Evolutionary conservation across 75 land plant genomes (phyloP).

Genomic region (Pinus taeda): DNA sequence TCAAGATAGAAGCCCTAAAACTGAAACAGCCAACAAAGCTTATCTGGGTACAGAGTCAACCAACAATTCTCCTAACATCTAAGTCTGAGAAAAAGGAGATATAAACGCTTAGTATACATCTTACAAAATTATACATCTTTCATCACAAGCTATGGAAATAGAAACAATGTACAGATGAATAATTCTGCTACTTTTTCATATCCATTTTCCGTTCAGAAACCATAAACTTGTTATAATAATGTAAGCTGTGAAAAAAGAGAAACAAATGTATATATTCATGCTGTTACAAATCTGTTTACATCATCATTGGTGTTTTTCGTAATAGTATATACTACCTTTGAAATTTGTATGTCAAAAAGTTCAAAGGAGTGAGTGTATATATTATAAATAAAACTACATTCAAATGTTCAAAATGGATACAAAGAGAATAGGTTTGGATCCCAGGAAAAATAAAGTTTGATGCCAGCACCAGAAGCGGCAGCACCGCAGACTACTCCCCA

Average conservation of each 20-base stretch:
- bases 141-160: neutral
- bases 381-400: neutral
- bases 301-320: neutral
- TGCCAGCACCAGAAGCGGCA: conserved; percentile 82
- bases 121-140: too few relatives aligned
- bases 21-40: too few relatives aligned
- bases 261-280: neutral
- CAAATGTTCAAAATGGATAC: neutral
- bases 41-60: too few relatives aligned
- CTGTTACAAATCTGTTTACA: neutral
- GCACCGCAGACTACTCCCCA: conserved; percentile 99
- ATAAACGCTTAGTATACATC: too few relatives aligned
- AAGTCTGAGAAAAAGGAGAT: too few relatives aligned
- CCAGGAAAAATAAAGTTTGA: neutral
- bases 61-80: too few relatives aligned
- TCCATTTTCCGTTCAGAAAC: neutral
- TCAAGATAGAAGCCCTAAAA: too few relatives aligned
- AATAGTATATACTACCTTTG: neutral
- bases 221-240: neutral
- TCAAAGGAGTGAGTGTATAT: neutral
- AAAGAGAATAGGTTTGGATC: neutral
- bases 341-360: neutral
- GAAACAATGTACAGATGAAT: neutral
- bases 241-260: neutral
- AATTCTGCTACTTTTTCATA: neutral